phyloP scores from a whole-genome alignment of 116 monocot species.

The Phalaenopsis hybrid region DNA sequence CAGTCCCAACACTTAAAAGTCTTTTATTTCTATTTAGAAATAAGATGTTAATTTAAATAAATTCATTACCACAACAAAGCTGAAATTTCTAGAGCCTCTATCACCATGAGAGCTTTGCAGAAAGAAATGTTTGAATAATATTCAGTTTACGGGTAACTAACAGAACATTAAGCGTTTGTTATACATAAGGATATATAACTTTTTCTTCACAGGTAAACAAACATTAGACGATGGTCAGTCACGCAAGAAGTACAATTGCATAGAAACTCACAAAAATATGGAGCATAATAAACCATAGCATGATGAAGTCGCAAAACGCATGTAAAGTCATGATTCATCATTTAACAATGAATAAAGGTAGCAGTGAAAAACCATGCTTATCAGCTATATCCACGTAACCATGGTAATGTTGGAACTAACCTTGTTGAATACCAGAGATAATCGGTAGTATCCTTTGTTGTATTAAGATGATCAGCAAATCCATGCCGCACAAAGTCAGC shows the following conservation, averaged over 20 bases:
- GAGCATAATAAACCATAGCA: background rate
- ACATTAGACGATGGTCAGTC: background rate
- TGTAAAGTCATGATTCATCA: background rate
- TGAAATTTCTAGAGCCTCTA: background rate
- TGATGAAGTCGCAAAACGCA: background rate
- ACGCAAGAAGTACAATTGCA: background rate
- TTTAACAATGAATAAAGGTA: background rate
- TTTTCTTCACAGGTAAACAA: background rate
- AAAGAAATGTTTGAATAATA: background rate
- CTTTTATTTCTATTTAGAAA: background rate
- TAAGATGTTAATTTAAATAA: too few relatives aligned
- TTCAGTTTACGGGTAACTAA: background rate
- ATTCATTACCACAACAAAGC: background rate
- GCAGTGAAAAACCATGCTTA: background rate
- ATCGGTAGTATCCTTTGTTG: too few relatives aligned
- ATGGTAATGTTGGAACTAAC: too few relatives aligned
- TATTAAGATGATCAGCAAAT: too few relatives aligned
- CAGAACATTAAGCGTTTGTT: background rate
- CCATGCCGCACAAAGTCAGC: constrained; percentile 64
- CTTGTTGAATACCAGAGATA: too few relatives aligned
- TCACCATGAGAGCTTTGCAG: background rate
- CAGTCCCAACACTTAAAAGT: background rate
- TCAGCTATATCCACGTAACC: background rate
- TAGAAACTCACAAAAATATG: background rate
- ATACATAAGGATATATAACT: background rate